Evolutionary conservation across 2,329 filamentous ascomycete species (phyloP).

Genomic region (Trichoderma guizhouense): DNA sequence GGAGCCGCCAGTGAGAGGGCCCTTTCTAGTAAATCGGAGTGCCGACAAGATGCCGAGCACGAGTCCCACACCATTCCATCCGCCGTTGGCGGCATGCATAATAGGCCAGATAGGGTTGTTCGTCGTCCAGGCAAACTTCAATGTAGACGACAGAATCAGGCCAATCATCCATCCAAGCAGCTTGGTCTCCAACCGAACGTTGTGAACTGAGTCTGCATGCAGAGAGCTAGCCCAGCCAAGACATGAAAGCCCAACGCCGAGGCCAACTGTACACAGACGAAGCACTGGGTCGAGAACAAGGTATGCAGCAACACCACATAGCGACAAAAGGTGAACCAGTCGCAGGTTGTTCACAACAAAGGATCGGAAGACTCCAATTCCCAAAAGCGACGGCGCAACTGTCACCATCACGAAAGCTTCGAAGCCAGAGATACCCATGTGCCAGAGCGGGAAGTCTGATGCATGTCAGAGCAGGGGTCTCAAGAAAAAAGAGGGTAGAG

Average conservation of each 20-base stretch:
- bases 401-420: conserved; percentile 86
- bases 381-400: conserved; percentile 75
- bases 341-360: conserved; percentile 67
- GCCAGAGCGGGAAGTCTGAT: conserved; percentile 89
- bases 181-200: conserved; percentile 73
- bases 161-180: conserved; percentile 79
- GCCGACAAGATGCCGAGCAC: conserved; percentile 71
- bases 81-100: conserved; percentile 84
- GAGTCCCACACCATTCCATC: conserved; percentile 84
- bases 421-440: conserved; percentile 98
- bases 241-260: conserved; percentile 76
- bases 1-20: conserved; percentile 45
- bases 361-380: conserved; percentile 64
- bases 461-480: conserved; percentile 20
- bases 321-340: conserved; percentile 70
- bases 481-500: not conserved
- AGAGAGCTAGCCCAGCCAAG: conserved; percentile 82
- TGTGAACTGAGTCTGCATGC: conserved; percentile 72
- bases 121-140: conserved; percentile 89
- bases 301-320: conserved; percentile 77
- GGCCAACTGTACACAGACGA: conserved; percentile 77
- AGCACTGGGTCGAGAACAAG: conserved; percentile 66
- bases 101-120: conserved; percentile 98
- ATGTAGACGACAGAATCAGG: conserved; percentile 77
- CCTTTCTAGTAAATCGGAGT: conserved; percentile 68